Percentiles rank a stretch among this genome's conserved stretches.
phyloP scores from a whole-genome alignment of 2,329 filamentous ascomycete species.

The Aspergillus unguis region DNA sequence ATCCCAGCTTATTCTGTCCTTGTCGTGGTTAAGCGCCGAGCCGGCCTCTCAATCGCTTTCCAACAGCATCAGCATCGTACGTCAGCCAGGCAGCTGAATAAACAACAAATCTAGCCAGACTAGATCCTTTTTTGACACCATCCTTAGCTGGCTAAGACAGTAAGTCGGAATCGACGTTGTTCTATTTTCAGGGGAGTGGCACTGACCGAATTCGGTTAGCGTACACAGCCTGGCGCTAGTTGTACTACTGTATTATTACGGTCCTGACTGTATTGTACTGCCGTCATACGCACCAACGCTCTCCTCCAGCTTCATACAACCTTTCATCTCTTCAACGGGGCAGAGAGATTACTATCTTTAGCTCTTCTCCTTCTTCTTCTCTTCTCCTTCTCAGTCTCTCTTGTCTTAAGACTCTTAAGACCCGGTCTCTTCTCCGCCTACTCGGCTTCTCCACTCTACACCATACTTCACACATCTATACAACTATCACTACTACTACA shows the following conservation, averaged over 20 bases:
- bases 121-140: neutral
- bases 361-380: neutral
- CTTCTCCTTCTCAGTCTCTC: neutral
- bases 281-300: neutral
- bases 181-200: slow-evolving; percentile 7
- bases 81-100: slow-evolving; percentile 3
- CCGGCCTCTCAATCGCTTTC: neutral
- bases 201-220: neutral
- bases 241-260: slow-evolving; percentile 3
- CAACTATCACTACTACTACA: neutral
- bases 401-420: neutral
- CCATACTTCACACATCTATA: neutral
- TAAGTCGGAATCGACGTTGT: slow-evolving; percentile 1
- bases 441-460: neutral
- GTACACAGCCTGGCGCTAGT: neutral
- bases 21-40: slow-evolving; percentile 4
- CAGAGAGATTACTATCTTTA: slow-evolving; percentile 6
- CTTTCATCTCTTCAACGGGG: neutral
- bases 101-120: neutral
- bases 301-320: slow-evolving; percentile 1
- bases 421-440: neutral
- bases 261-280: slow-evolving; percentile 10
- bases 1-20: neutral
- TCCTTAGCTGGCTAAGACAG: slow-evolving; percentile 7
- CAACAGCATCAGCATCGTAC: neutral